Base-by-base conservation (phyloP, 2,329 filamentous ascomycete species). In the Pseudogymnoascus sp. region DNA sequence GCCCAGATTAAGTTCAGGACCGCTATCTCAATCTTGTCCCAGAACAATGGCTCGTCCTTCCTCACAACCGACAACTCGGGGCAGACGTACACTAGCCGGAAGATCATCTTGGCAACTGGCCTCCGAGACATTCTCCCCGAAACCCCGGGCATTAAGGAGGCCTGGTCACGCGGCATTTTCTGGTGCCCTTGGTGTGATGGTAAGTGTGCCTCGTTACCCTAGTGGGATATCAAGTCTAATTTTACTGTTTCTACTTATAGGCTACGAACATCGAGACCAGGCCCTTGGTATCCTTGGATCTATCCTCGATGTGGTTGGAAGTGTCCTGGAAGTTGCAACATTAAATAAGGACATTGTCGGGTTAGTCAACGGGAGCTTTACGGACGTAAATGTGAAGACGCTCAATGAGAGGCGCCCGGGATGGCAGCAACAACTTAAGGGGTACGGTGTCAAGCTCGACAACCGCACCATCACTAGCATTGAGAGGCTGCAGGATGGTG, bases 141-240 rank as follows among this genome's bases (percentile, higher is more conserved):
- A 12, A 79, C 82, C 0, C 83, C 84, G 0, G 84, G 84, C 0
- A 62, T 86, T 0, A 33, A 66, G 6, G 80, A 84, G 62, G 80
- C 78, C 68, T 87, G 81, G 78, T 83, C 82, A 59, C 77, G 81
- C 64, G 84, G 84, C 5, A 79, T 86, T 61, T 86, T 75, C 73
- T 86, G 84, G 82, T 87, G 84, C 62, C 83, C 83, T 0, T 87
- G 84, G 84, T 87, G 84, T 66, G 84, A 87, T 68, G 84, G 47
- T 50, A 50, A 50, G 11, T 38, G 1, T 8, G 14, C 14, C 4
- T 25, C 12, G 2, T 47, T n/a, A 18, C 5, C 7, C 10, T 40
- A 7, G 8, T 44, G 3, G 16, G 6, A 14, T 21, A 25, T 14
- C 5, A 47, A 28, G 6, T 50, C 44, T 50, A 23, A 21, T 21